phyloP scores from a whole-genome alignment of 257 asterid species.

The Sherardia arvensis region DNA sequence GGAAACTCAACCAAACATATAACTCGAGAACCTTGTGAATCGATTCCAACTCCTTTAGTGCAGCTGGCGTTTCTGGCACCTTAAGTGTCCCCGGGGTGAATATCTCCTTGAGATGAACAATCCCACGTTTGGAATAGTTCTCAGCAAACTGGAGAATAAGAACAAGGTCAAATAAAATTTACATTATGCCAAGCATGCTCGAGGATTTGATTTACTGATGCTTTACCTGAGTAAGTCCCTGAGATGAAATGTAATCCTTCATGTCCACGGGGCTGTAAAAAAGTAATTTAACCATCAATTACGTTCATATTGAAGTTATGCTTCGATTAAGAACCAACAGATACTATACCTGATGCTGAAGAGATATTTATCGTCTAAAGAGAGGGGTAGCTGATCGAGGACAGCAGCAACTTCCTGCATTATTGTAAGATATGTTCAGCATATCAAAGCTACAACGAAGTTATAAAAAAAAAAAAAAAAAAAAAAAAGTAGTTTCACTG shows the following conservation, averaged over 20 bases:
- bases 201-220: slow-evolving; percentile 6
- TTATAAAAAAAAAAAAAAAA: slow-evolving; percentile 2
- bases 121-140: slow-evolving; percentile 49
- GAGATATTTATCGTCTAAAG: slow-evolving; percentile 66
- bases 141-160: slow-evolving; percentile 61
- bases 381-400: slow-evolving; percentile 77
- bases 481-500: background rate
- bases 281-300: slow-evolving; percentile 12
- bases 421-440: slow-evolving; percentile 12
- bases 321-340: background rate
- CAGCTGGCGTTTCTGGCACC: slow-evolving; percentile 65
- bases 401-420: slow-evolving; percentile 85
- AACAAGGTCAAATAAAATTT: slow-evolving; percentile 5
- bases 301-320: background rate
- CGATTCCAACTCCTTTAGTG: slow-evolving; percentile 90
- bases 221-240: slow-evolving; percentile 75
- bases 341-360: slow-evolving; percentile 72
- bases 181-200: slow-evolving; percentile 2
- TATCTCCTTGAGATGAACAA: slow-evolving; percentile 77
- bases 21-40: slow-evolving; percentile 96
- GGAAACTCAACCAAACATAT: slow-evolving; percentile 89
- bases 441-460: background rate
- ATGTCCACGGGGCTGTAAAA: slow-evolving; percentile 84
- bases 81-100: slow-evolving; percentile 74
- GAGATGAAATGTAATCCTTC: slow-evolving; percentile 71